Percentiles rank a stretch among this genome's conserved stretches.
Conservation (phyloP, 495 filamentous ascomycete genomes). For the Lophium mytilinum region DNA sequence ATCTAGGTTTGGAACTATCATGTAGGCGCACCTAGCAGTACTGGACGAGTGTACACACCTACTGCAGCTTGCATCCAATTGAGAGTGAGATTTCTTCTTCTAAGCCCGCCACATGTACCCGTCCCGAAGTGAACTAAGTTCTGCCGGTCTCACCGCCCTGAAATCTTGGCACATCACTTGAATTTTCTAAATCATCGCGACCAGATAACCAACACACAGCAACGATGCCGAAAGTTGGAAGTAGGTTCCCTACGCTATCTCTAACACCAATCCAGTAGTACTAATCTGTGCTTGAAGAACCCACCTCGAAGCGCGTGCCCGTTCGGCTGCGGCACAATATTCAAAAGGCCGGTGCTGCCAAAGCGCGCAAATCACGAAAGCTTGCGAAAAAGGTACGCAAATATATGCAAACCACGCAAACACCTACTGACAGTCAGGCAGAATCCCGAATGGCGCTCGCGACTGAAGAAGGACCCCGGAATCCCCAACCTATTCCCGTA, state of each 20-base stretch:
- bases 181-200: constrained; percentile 14
- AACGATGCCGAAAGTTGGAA: constrained; percentile 24
- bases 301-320: constrained; percentile 84
- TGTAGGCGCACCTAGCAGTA: no score
- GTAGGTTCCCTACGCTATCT: constrained; percentile 7
- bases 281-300: constrained; percentile 48
- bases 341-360: constrained; percentile 82
- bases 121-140: no score
- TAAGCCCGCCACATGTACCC: no score
- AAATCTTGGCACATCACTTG: constrained; percentile 34
- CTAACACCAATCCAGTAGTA: not conserved
- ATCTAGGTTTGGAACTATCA: no score
- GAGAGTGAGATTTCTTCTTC: no score
- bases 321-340: constrained; percentile 91
- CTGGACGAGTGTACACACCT: no score
- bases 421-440: constrained; percentile 22
- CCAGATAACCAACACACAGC: not conserved
- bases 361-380: constrained; percentile 84
- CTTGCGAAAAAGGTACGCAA: constrained; percentile 63
- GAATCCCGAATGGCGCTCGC: constrained; percentile 91
- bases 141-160: constrained; percentile 20
- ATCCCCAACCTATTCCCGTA: constrained; percentile 97
- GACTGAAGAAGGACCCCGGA: constrained; percentile 91
- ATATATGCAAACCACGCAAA: not conserved
- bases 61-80: no score